Evolutionary conservation across 1,284 basidiomycete genomes (phyloP), one percentile per base, ranked within the genome.

Genomic region (Ganoderma sp.): DNA sequence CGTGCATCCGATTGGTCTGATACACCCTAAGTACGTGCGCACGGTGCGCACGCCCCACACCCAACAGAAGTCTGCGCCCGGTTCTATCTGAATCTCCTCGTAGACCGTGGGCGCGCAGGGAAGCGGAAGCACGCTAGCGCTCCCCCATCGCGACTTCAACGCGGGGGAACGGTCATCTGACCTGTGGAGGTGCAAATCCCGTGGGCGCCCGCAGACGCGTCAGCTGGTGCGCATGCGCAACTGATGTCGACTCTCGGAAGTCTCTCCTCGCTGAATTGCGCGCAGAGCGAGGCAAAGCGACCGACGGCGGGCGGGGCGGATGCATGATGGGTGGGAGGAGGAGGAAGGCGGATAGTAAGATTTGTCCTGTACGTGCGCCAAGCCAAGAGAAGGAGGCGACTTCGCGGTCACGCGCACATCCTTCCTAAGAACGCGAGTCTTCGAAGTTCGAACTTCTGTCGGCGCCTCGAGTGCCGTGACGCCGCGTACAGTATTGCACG

Each of bases 91-190:
- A 25, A 28, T 52, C 48, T 52, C 22, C 48, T 12, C 8, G 22
- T 10, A 14, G 9, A 52, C 22, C 48, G 48, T 52, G 48, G 48
- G 52, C 52, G 52, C 14, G 52, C 52, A 28, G 32, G 28, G 52
- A 56, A 56, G 52, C 56, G 37, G 56, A 58, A 58, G 56, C 25
- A 19, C 6, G 17, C 32, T 32, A 39, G 37, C 37, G 10, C 32
- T 39, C 8, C 37, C 25, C 25, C 19, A 12, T 54, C 19, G 52
- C 22, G 22, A 52, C 48, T 52, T 9, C 19, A 37, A 56, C 52
- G 56, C 19, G 37, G 56, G 56, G 56, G n/a, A 39, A 37, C 56
- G 56, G 56, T 39, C 56, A 58, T 39, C 56, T 58, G 43, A 45
- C 60, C 41, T 3, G 0, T 4, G 22, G 12, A 52, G 22, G 22